Conservation (phyloP, 1,284 basidiomycete species). For the Sporisorium sorghi region DNA sequence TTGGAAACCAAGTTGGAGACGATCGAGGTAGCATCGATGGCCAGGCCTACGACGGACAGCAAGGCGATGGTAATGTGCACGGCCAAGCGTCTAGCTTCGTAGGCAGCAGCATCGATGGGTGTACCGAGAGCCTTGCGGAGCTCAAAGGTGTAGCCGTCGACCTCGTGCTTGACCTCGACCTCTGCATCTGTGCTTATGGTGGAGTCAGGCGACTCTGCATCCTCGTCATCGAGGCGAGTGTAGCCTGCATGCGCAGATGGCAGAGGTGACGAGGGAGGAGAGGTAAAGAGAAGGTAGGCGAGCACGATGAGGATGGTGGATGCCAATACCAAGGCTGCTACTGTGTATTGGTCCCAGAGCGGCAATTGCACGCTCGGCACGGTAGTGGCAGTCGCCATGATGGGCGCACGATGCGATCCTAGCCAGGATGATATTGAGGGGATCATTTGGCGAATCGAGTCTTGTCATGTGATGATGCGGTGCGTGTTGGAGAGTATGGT, state of each 20-base stretch:
- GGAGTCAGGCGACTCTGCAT: neutral
- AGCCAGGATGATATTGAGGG: slow-evolving; percentile 21
- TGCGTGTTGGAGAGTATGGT: neutral
- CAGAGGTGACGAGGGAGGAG: neutral
- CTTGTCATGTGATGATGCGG: neutral
- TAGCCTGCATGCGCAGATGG: slow-evolving; percentile 4
- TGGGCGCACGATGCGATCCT: neutral
- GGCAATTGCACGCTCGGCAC: slow-evolving; percentile 4
- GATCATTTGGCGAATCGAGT: slow-evolving; percentile 7
- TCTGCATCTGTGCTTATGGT: neutral
- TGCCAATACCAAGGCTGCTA: slow-evolving; percentile 7
- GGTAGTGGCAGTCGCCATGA: neutral
- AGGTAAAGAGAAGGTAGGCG: slow-evolving; percentile 3
- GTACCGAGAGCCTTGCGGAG: slow-evolving; percentile 29
- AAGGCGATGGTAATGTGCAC: slow-evolving; percentile 28
- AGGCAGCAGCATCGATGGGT: slow-evolving; percentile 12
- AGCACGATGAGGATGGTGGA: slow-evolving; percentile 14
- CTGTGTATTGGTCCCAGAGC: slow-evolving; percentile 16
- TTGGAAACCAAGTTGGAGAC: slow-evolving; percentile 8
- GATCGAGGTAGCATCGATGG: slow-evolving; percentile 21
- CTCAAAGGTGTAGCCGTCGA: slow-evolving; percentile 22
- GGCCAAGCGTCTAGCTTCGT: slow-evolving; percentile 9
- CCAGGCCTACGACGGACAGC: slow-evolving; percentile 27
- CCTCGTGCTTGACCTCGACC: slow-evolving; percentile 5
- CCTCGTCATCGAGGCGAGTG: neutral